Evolutionary conservation across 495 filamentous ascomycete genomes (phyloP).

Genomic region (Neurospora sublineolata): DNA sequence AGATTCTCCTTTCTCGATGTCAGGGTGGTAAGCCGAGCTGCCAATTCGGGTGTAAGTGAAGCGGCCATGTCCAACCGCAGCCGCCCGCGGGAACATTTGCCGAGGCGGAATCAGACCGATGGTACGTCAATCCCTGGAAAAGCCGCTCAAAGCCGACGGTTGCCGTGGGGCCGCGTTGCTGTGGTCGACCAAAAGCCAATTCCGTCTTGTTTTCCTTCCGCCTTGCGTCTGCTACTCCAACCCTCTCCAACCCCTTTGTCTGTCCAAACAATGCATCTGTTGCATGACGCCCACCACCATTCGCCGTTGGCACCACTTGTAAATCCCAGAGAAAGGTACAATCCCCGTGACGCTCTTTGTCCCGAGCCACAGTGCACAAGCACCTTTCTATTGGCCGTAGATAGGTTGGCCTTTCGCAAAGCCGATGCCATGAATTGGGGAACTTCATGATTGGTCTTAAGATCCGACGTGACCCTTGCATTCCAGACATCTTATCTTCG

Average conservation of each 20-base stretch:
- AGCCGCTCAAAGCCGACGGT: conserved; percentile 22
- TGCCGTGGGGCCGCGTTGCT: conserved; percentile 10
- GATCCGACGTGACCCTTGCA: neutral
- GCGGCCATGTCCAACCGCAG: neutral
- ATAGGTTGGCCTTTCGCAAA: neutral
- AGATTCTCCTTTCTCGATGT: neutral
- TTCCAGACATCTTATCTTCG: neutral
- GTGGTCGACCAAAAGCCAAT: neutral
- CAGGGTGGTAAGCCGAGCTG: neutral
- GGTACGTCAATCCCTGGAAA: conserved; percentile 10
- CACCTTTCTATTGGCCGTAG: neutral
- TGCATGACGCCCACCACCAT: neutral
- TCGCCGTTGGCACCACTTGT: neutral
- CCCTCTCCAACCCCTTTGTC: neutral
- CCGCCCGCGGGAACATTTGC: conserved; percentile 1
- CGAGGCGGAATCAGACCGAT: conserved; percentile 21
- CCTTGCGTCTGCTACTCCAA: neutral
- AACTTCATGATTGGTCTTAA: neutral
- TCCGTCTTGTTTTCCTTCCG: neutral
- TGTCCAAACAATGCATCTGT: neutral
- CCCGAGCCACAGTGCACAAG: neutral
- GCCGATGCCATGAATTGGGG: neutral
- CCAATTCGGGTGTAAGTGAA: neutral
- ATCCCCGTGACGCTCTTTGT: neutral
- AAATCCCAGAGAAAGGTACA: neutral